Conservation (phyloP, 257 asterid species). For the Ophiorrhiza pumila region DNA sequence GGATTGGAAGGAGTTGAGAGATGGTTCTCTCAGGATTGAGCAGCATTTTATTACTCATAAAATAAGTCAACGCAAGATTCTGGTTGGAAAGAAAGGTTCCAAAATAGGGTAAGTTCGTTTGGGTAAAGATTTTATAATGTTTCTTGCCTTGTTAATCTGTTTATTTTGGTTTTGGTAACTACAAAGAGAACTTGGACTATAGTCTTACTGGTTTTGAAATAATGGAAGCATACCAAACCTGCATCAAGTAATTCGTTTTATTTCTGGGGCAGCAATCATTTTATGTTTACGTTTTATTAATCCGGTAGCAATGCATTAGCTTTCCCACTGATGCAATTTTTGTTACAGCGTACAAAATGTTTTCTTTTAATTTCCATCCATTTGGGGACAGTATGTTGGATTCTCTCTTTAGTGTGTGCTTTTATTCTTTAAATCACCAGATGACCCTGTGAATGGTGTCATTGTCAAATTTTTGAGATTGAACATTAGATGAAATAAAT, state of each 20-base stretch:
- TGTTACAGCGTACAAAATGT: too few relatives aligned
- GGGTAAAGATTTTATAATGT: not conserved
- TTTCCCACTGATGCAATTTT: not conserved
- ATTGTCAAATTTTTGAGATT: not conserved
- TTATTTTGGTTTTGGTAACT: not conserved
- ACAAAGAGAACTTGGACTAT: not conserved
- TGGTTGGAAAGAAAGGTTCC: constrained; percentile 84
- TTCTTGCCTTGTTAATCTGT: not conserved
- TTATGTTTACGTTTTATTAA: not conserved
- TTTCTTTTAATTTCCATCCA: not conserved
- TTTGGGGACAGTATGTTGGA: not conserved
- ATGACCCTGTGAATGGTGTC: not conserved
- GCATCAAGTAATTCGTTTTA: not conserved
- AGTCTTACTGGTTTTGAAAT: not conserved
- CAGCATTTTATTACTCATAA: constrained; percentile 91
- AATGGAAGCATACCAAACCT: not conserved
- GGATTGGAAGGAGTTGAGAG: constrained; percentile 87
- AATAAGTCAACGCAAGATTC: constrained; percentile 87
- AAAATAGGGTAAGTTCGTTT: constrained; percentile 60
- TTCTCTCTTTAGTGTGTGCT: not conserved
- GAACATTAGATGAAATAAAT: not conserved
- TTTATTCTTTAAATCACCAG: not conserved
- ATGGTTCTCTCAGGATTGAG: constrained; percentile 91
- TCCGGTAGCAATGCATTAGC: not conserved
- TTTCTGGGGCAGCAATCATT: not conserved